Base-by-base conservation (phyloP, 768 basidiomycete genomes). In the Psilocybe sp. region DNA sequence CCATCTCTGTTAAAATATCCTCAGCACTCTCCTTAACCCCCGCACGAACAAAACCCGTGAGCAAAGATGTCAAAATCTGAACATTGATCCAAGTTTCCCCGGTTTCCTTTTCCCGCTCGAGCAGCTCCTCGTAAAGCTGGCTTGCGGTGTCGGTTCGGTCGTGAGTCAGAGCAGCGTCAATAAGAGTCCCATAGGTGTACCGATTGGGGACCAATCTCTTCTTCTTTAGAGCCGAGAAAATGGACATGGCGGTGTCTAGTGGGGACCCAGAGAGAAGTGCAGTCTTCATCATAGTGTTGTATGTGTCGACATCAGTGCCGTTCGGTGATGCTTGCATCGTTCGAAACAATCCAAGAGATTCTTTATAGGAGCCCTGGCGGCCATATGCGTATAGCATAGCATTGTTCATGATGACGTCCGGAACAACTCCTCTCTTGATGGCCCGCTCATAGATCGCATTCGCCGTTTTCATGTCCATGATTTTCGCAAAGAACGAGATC, bases 341-440 rank as follows among this genome's bases (percentile, higher is more conserved):
- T 43, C 33, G 5, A 20, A 87, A 96, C 11, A 82, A 70, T 18
- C 79, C 75, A 50, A 92, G 75, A 15, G 86, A 91, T 19, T 84
- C 84, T 40, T 70, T 65, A 91, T 92, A 97, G 10, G 85, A 82
- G 1, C 87, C 89, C 1, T 83, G 77, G 60, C 89, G 83, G 43
- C 91, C 86, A 60, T 94, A 82, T 0, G 87, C 92, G 58, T 89
- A 82, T 83, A 98, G 84, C 43, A 96, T 64, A 5, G 86, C 69
- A 12, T 80, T 77, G 55, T 85, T 71, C 84, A 92, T 85, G 35
- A 64, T 69, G 33, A 73, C 71, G 62, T 89, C 84, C 2, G 87
- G 87, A 13, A 67, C 63, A 47, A 92, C 60, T 13, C 83, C 84
- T 35, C 85, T 81, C 13, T 65, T 60, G 40, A 90, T 42, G 0